phyloP scores from a whole-genome alignment of 2,329 filamentous ascomycete genomes.

The Pseudocercospora fuligena region DNA sequence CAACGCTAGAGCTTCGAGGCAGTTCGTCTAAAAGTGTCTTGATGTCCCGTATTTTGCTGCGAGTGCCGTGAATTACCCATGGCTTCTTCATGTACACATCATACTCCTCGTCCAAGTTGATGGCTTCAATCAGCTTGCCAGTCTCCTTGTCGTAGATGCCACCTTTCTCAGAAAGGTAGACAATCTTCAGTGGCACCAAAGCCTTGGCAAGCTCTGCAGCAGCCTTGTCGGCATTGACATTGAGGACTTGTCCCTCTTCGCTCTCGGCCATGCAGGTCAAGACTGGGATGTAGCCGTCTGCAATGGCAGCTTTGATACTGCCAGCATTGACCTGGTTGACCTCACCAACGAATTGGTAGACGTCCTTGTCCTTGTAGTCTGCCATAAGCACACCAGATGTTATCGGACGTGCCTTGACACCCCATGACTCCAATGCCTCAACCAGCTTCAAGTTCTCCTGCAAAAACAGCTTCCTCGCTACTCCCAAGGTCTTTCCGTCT shows the following conservation, averaged over 20 bases:
- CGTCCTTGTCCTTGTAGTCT: constrained; percentile 94
- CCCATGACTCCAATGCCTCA: constrained; percentile 85
- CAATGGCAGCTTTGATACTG: constrained; percentile 88
- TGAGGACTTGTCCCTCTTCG: constrained; percentile 86
- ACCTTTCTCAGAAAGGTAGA: constrained; percentile 98
- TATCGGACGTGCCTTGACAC: constrained; percentile 85
- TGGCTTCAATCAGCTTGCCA: constrained; percentile 94
- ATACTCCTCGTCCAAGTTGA: constrained; percentile 97
- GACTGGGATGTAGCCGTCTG: constrained; percentile 88
- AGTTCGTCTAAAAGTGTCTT: constrained; percentile 89
- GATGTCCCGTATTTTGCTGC: constrained; percentile 96
- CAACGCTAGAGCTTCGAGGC: constrained; percentile 89
- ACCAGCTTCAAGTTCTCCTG: constrained; percentile 94
- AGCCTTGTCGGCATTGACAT: constrained; percentile 97
- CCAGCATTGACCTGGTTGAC: constrained; percentile 90
- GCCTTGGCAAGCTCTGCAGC: constrained; percentile 89
- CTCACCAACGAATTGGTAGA: constrained; percentile 94
- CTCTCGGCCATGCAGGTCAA: constrained; percentile 97
- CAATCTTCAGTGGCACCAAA: constrained; percentile 92
- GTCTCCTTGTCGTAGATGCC: constrained; percentile 91
- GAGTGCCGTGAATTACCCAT: constrained; percentile 94
- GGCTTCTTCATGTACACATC: constrained; percentile 89
- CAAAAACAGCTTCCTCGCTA: constrained; percentile 90
- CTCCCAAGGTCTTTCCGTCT: constrained; percentile 88
- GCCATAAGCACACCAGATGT: constrained; percentile 89